phyloP scores from a whole-genome alignment of 2,329 filamentous ascomycete genomes.

The Plenodomus tracheiphilus region DNA sequence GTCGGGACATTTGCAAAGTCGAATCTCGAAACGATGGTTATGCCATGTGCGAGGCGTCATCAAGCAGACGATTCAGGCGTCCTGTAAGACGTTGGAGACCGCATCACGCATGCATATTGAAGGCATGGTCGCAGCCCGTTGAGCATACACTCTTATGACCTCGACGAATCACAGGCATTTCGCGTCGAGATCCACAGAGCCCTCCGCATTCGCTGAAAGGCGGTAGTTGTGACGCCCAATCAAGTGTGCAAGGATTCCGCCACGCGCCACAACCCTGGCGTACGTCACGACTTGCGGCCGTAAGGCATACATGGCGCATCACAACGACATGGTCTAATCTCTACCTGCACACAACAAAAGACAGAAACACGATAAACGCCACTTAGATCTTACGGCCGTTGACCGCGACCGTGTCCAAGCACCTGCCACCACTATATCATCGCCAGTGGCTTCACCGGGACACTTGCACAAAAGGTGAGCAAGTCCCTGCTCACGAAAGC shows the following conservation, averaged over 20 bases:
- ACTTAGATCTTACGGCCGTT: too few relatives aligned
- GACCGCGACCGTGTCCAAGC: too few relatives aligned
- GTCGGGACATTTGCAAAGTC: background rate
- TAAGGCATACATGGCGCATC: constrained; percentile 1
- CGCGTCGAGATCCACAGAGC: background rate
- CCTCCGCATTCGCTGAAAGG: constrained; percentile 2
- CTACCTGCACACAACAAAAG: background rate
- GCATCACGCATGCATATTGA: too few relatives aligned
- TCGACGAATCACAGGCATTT: background rate
- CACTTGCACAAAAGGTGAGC: too few relatives aligned
- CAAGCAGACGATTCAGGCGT: background rate
- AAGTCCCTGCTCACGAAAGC: too few relatives aligned
- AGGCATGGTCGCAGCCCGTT: background rate
- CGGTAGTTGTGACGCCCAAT: constrained; percentile 3
- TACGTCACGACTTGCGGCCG: constrained; percentile 17
- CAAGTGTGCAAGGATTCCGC: background rate
- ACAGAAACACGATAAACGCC: background rate
- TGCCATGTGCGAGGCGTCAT: background rate
- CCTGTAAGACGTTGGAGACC: background rate
- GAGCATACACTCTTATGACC: too few relatives aligned
- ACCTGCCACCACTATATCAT: too few relatives aligned
- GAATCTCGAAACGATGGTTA: background rate
- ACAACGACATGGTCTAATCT: background rate
- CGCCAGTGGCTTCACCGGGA: background rate
- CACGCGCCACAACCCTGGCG: background rate